phyloP scores from a whole-genome alignment of 1,284 basidiomycete genomes.

The Ceratobasidium sp. region DNA sequence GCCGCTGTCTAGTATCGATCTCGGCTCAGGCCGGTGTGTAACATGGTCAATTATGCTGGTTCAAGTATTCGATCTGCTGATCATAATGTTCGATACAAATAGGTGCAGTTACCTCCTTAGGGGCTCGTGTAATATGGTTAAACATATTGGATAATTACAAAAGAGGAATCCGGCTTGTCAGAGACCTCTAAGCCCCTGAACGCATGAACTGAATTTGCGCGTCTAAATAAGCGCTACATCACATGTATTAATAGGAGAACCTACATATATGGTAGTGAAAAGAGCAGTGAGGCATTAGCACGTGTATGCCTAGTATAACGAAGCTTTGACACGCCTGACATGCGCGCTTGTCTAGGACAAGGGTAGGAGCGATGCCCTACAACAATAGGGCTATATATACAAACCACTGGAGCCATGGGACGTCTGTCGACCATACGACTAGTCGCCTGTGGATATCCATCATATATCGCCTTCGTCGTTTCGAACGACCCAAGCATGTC shows the following conservation, averaged over 20 bases:
- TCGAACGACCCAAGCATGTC: neutral
- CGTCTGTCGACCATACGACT: neutral
- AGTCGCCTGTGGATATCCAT: neutral
- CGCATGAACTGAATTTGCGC: neutral
- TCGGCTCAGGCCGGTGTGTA: too few relatives aligned
- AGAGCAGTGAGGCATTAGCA: neutral
- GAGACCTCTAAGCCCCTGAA: too few relatives aligned
- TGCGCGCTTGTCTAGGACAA: neutral
- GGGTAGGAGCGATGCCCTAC: neutral
- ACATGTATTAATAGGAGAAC: neutral
- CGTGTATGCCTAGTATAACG: neutral
- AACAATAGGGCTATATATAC: neutral
- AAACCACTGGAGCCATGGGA: neutral
- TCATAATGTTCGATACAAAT: too few relatives aligned
- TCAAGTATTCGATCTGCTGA: too few relatives aligned
- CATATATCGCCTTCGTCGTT: neutral
- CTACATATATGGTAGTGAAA: slow-evolving; percentile 3
- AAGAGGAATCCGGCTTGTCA: too few relatives aligned
- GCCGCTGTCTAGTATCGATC: too few relatives aligned
- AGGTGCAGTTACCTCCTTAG: too few relatives aligned
- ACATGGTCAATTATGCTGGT: too few relatives aligned
- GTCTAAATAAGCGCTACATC: slow-evolving; percentile 9
- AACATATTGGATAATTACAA: too few relatives aligned
- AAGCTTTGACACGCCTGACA: neutral
- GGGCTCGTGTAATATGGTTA: too few relatives aligned